phyloP scores from a whole-genome alignment of 306 rosid species.

The Heteromeles arbutifolia region DNA sequence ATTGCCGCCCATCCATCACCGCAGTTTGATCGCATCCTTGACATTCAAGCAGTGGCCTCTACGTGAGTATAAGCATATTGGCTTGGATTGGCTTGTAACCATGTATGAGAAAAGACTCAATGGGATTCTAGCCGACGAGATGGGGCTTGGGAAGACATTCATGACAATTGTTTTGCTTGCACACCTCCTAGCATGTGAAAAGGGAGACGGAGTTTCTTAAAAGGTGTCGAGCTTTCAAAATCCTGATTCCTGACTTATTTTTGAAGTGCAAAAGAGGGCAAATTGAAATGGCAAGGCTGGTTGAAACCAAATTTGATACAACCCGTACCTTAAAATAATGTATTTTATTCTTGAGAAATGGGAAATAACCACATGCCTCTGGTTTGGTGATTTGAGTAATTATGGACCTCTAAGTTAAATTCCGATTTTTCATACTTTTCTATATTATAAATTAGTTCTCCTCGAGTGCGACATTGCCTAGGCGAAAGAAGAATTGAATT shows the following conservation, averaged over 20 bases:
- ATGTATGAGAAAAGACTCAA: constrained; percentile 95
- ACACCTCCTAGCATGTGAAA: constrained; percentile 79
- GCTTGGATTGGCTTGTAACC: constrained; percentile 98
- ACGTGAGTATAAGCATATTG: constrained; percentile 87
- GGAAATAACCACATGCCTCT: too few relatives aligned
- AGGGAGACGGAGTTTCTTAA: constrained; percentile 99
- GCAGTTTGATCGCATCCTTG: constrained; percentile 29
- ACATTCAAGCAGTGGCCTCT: constrained; percentile 69
- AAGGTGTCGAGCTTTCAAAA: constrained; percentile 99
- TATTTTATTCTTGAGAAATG: too few relatives aligned
- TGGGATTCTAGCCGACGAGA: constrained; percentile 95
- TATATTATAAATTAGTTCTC: too few relatives aligned
- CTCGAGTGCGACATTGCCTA: too few relatives aligned
- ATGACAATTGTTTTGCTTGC: constrained; percentile 96
- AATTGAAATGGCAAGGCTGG: constrained; percentile 94
- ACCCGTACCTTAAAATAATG: too few relatives aligned
- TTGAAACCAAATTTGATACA: constrained; percentile 62
- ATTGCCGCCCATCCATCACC: constrained; percentile 46
- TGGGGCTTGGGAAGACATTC: constrained; percentile 98
- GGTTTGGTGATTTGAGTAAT: too few relatives aligned
- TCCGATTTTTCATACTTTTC: too few relatives aligned
- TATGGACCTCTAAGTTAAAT: too few relatives aligned
- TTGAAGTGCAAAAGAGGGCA: constrained; percentile 96
- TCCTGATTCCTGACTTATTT: constrained; percentile 86
- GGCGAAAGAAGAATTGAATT: too few relatives aligned